A percentile compares a stretch with the other conserved stretches of the same genome.
These are phyloP conservation scores for Lactarius sp. DNA, from an alignment of 768 basidiomycete genomes.

Conservation along the genomic window DNA sequence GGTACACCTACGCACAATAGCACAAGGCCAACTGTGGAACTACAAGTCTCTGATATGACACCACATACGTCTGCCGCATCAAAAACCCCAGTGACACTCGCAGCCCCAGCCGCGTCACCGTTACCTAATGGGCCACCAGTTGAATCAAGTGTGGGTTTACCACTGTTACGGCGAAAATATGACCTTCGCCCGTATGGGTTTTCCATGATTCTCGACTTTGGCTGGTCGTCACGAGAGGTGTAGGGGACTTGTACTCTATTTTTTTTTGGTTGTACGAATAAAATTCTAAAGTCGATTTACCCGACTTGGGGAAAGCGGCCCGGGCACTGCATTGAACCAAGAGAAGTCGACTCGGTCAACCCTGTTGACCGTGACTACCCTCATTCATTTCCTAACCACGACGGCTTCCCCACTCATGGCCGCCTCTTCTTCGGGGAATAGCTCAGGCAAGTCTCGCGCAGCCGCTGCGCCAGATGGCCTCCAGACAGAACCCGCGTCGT, in stretches of 20 bases:
- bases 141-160: background rate
- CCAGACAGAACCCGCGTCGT: conserved; percentile 4
- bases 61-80: background rate
- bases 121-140: conserved; percentile 7
- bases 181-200: conserved; percentile 72
- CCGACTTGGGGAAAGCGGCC: background rate
- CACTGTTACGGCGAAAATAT: conserved; percentile 42
- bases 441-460: conserved; percentile 33
- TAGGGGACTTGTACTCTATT: background rate
- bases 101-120: background rate
- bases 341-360: background rate
- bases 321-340: background rate
- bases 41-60: background rate
- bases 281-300: background rate
- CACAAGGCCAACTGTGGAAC: background rate
- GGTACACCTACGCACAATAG: background rate
- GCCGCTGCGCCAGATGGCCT: conserved; percentile 39
- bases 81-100: background rate
- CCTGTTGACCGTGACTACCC: background rate
- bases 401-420: conserved; percentile 24
- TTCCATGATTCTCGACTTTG: conserved; percentile 67
- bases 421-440: conserved; percentile 27
- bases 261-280: conserved; percentile 6
- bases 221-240: conserved; percentile 51
- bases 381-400: background rate